Evolutionary conservation across 2,329 filamentous ascomycete species (phyloP), one percentile per base, ranked within the genome.

Genomic region (Sclerotiophoma versabilis): DNA sequence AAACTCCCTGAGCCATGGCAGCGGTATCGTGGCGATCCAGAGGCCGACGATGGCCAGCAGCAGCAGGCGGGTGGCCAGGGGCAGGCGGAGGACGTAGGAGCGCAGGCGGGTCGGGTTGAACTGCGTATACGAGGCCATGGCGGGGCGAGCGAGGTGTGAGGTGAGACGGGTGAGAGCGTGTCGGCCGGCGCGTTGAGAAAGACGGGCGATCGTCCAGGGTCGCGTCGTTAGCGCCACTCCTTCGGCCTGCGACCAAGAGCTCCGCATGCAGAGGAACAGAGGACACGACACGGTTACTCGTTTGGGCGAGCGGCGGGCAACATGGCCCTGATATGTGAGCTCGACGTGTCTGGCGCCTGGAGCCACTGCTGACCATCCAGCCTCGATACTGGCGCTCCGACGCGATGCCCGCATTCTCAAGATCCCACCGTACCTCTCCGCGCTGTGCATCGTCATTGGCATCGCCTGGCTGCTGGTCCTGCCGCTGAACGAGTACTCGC

Each of bases 401-500:
- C 87, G 87, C 75, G 90, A 96, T 75, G 89, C 91, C 66, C 86
- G 90, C 62, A 81, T 96, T 53, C 85, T 95, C 60, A 91, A 90
- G 77, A 78, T 96, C 15, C 93, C 93, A 33, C 91, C 92, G 12
- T 93, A 96, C 78, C 79, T 98, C 27, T 97, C 93, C 27, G 83
- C 92, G 45, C 79, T 96, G 33, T 96, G 90, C 76, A 87, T 98
- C 66, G 68, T 93, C 42, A 84, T 96, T 67, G 95, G 95, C 47
- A 84, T 97, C 50, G 84, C 86, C 64, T 99, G 93, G 91, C 86
- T 99, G 12, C 85, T 97, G 19, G 82, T 98, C 26, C 85, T 99
- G 1, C 95, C 95, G 2, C 83, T 98, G 47, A 85, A 98, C 75
- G 85, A 93, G 63, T 96, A 98, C 79, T 96, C 92, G 44, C 87